Conservation (phyloP, 176 grass and related monocot genomes). For the Aegilops longissima region DNA sequence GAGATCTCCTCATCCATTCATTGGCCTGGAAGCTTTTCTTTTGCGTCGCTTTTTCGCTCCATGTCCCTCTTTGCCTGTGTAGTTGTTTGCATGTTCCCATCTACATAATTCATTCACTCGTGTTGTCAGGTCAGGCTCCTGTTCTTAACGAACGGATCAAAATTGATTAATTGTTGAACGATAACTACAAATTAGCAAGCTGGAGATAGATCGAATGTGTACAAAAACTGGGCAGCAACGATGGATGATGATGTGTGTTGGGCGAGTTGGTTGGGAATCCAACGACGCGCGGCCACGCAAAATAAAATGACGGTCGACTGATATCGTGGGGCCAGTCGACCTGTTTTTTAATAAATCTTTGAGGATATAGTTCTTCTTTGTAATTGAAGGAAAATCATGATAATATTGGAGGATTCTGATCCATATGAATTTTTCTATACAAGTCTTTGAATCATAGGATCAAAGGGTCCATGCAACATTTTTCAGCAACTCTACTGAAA, state of each 20-base stretch:
- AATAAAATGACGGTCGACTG: no score
- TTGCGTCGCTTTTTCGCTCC: background rate
- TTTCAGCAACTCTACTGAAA: no score
- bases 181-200: background rate
- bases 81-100: background rate
- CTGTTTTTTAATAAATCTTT: no score
- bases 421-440: no score
- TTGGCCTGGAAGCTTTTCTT: slow-evolving; percentile 45
- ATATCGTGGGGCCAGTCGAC: no score
- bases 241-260: background rate
- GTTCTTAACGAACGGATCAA: background rate
- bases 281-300: background rate
- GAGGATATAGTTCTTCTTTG: no score
- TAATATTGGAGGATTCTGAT: no score
- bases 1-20: slow-evolving; percentile 29
- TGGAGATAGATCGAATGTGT: background rate
- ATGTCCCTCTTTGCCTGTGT: background rate
- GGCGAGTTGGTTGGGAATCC: background rate
- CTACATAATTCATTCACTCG: background rate
- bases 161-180: background rate
- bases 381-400: no score
- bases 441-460: no score
- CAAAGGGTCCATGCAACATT: no score
- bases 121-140: background rate
- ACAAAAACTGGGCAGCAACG: no score